Conservation (phyloP, 371 early-diverging fungal genomes). For the Mucor racemosus region DNA sequence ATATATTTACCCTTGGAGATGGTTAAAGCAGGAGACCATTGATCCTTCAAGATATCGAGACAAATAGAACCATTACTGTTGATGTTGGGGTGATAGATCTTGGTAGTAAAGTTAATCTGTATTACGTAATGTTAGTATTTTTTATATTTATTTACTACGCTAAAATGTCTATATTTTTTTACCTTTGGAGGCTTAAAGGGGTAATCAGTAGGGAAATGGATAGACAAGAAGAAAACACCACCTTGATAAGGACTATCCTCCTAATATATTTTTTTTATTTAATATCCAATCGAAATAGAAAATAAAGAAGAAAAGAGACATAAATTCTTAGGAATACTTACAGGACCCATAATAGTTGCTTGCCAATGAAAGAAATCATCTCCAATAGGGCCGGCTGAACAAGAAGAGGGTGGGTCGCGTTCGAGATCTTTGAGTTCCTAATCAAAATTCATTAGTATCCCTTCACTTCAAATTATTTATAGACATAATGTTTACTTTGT, state of each 20-base stretch:
- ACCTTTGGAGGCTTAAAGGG: slow-evolving; percentile 99
- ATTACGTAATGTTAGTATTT: neutral
- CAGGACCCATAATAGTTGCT: slow-evolving; percentile 95
- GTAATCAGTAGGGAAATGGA: slow-evolving; percentile 98
- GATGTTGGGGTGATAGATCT: slow-evolving; percentile 99
- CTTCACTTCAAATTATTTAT: neutral
- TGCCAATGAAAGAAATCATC: slow-evolving; percentile 94
- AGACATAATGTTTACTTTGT: slow-evolving; percentile 17
- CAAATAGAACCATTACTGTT: slow-evolving; percentile 99
- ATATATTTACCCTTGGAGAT: slow-evolving; percentile 81
- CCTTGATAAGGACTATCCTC: slow-evolving; percentile 77
- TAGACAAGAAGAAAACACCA: slow-evolving; percentile 97
- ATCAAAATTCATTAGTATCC: neutral
- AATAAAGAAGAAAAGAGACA: too few species aligned
- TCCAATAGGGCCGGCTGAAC: slow-evolving; percentile 91
- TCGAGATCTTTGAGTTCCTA: slow-evolving; percentile 96
- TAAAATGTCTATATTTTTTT: slow-evolving; percentile 5
- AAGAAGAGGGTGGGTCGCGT: slow-evolving; percentile 93
- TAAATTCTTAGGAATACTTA: neutral
- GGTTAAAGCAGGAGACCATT: slow-evolving; percentile 99
- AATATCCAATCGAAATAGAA: neutral
- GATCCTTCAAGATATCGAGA: slow-evolving; percentile 97
- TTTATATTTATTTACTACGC: neutral
- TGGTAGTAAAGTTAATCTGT: slow-evolving; percentile 92
- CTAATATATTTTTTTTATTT: neutral